phyloP scores from a whole-genome alignment of 176 grass and related monocot genomes.

The Themeda triandra region DNA sequence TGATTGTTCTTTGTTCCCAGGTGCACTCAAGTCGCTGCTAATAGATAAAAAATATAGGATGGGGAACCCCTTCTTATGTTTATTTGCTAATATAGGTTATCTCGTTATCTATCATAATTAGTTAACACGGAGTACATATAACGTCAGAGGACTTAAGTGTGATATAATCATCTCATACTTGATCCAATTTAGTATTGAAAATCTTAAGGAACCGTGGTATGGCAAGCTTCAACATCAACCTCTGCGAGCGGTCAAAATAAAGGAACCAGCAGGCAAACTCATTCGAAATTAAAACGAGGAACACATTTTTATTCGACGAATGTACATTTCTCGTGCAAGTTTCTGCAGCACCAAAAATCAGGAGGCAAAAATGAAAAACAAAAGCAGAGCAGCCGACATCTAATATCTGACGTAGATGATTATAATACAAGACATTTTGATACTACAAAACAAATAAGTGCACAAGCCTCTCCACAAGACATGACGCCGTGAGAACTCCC shows the following conservation, averaged over 20 bases:
- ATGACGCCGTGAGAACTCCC: neutral
- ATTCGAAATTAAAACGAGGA: neutral
- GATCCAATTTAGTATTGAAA: no score
- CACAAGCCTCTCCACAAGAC: neutral
- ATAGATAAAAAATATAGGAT: no score
- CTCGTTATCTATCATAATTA: no score
- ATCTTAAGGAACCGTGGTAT: neutral
- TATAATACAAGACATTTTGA: neutral
- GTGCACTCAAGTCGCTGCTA: no score
- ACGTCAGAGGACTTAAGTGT: no score
- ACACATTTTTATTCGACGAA: neutral
- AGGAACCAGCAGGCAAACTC: neutral
- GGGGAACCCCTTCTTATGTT: no score
- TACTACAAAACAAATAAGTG: neutral
- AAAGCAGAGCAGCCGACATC: neutral
- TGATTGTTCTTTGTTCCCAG: no score
- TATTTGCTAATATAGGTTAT: no score
- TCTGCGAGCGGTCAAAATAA: neutral
- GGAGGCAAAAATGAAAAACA: neutral
- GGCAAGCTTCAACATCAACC: neutral
- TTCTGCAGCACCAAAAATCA: neutral
- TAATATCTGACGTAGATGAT: neutral
- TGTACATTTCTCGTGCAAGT: neutral
- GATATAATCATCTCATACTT: no score
- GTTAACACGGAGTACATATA: no score